Base-by-base conservation (phyloP, 352 stramenopile genomes). In the Pythium apleroticum region DNA sequence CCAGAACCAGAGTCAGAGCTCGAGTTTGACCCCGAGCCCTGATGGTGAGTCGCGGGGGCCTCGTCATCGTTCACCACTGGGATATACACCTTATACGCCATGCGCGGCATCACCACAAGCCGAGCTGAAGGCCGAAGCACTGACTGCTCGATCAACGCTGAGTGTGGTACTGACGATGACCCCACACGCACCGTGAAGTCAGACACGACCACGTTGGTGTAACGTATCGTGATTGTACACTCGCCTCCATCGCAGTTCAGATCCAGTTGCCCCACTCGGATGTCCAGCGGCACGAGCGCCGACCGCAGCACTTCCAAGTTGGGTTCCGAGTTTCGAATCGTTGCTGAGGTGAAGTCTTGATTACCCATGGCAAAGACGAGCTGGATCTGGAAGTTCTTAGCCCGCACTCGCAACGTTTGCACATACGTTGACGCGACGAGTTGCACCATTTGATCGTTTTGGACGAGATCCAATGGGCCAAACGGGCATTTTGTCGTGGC, bases 381-480 rank as follows among this genome's bases (percentile, higher is more conserved):
- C 12, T 57, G 30, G 0, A 71, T 4, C 1, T n/a, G 43, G 35
- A 60, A 71, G 0, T 27, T 50, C 12, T 27, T 20, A 5, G 43
- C 7, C 5, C 49, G 27, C 20, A 71, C 58, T 6, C 65, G 65
- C 2, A 72, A n/a, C 8, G 52, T 57, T 2, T 72, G 52, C 0
- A 63, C 15, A 8, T 41, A 60, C 4, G 33, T 49, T 5, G 65
- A 65, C 9, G 59, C 1, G 9, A 33, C 12, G 12, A 72, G 59
- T 27, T 58, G 46, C n/a, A 72, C 25, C 53, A 66, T 71, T 6
- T 41, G 50, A 11, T 60, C 54, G 24, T 49, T 24, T 41, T 41
- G 52, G 25, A 71, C 58, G 17, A 68, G 58, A 60, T 72, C 65
- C 3, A 72, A 11, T 1, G 65, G 65, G 12, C 65, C 65, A 57